A percentile compares a stretch with the other conserved stretches of the same genome.
Evolutionary conservation across 2,329 filamentous ascomycete species (phyloP).

Genomic region (Trematosphaeria pertusa): DNA sequence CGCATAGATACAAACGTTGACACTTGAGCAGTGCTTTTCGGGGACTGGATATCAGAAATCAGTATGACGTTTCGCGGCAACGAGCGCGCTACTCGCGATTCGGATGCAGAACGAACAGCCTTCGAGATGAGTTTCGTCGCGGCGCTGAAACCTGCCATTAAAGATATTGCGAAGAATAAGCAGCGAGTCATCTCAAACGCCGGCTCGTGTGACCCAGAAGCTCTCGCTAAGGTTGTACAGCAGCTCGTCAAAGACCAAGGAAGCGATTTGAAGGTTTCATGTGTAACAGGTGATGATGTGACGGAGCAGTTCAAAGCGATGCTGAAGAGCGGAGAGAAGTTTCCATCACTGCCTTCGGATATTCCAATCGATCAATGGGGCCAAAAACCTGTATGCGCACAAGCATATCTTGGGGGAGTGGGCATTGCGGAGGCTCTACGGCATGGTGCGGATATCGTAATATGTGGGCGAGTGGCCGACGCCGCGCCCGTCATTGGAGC

Average conservation of each 20-base stretch:
- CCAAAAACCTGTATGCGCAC: conserved; percentile 31
- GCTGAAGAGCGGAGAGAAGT: conserved; percentile 3
- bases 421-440: conserved; percentile 29
- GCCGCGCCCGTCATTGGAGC: conserved; percentile 51
- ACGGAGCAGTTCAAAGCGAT: neutral
- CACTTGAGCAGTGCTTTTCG: conserved; percentile 47
- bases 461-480: conserved; percentile 34
- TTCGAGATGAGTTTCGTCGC: conserved; percentile 19
- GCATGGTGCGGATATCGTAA: conserved; percentile 33
- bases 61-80: conserved; percentile 55
- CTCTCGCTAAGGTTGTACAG: conserved; percentile 21
- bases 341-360: conserved; percentile 16
- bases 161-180: conserved; percentile 25
- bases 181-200: conserved; percentile 61
- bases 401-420: conserved; percentile 10
- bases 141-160: conserved; percentile 22
- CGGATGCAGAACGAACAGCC: conserved; percentile 9
- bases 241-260: conserved; percentile 16
- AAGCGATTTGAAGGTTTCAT: conserved; percentile 29
- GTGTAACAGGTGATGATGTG: conserved; percentile 24
- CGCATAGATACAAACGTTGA: neutral
- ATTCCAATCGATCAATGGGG: conserved; percentile 15
- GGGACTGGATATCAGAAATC: conserved; percentile 58
- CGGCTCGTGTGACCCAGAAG: conserved; percentile 60
- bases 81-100: conserved; percentile 11